Base-by-base conservation (phyloP, 139 green algal species). In the Microglena sp. region DNA sequence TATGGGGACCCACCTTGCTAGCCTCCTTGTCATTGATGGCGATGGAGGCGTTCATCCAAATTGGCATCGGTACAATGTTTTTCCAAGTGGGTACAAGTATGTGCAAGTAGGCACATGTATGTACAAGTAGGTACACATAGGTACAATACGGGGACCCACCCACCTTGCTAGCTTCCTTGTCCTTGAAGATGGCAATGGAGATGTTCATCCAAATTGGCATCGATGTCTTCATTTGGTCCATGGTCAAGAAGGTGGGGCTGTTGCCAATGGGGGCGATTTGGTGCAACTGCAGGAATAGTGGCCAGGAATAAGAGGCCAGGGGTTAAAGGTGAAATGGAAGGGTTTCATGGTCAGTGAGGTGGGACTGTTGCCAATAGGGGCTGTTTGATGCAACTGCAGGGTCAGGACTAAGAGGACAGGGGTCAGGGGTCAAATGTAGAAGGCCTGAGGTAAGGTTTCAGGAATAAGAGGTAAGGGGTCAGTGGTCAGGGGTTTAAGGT, bases 121-220 rank as follows among this genome's bases (percentile, higher is more conserved):
- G 40, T 15, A 50, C 40, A 50, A 24, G 40, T 50, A 24, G 40
- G 15, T 50, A 50, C 40, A 50, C 40, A 50, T 50, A n/a, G n/a
- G n/a, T n/a, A n/a, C n/a, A n/a, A n/a, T n/a, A n/a, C n/a, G n/a
- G n/a, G n/a, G n/a, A n/a, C n/a, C 68, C 64, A 18, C 62, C 1
- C 53, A 83, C 87, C 69, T 88, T 78, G 75, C 87, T 85, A 34
- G 89, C 82, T 43, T 91, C 82, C 18, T 71, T 22, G 71, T 98
- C 89, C n/a, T 89, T 82, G 78, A 95, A 95, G 36, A 98, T 87
- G 22, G 78, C 83, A 6, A 95, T 79, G n/a, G 87, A 91, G 2
- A 90, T 74, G 78, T 96, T 93, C 69, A 90, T 78, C 92, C 92
- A 98, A 0, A 82, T 46, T 11, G 86, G 86, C 29, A 88, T 83